Evolutionary conservation across 495 filamentous ascomycete species (phyloP), one percentile per base, ranked within the genome.

Genomic region (Podospora pseudoanserina): DNA sequence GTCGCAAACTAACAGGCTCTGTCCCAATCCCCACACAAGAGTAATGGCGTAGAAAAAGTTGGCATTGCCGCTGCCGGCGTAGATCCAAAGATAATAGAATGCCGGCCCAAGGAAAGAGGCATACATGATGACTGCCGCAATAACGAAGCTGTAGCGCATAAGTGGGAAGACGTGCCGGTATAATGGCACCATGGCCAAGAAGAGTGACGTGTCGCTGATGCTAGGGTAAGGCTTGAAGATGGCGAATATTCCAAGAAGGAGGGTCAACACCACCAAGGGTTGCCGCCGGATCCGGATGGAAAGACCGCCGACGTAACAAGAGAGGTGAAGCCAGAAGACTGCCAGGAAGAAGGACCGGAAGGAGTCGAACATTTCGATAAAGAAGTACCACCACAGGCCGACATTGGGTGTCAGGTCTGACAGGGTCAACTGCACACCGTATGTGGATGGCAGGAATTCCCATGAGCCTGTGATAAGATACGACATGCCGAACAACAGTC

Each of bases 11-110:
- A 89, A 73, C 32, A 97, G 75, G 1, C 92, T 93, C 54, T 93
- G 82, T 0, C 92, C 95, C 3, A 99, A 79, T 73, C 92, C 95
- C 95, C 95, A 99, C 18, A 98, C 95, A 0, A 99, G 85, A 4
- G 95, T 99, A 75, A 99, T 98, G 73, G 95, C 95, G 74, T 99
- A 99, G 81, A 98, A 99, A 81, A 99, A 99, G 77, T 99, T 99
- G 55, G 95, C 95, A 74, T 99, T 99, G 34, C 96, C 95, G 44
- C 92, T 96, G 54, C 95, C 95, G 20, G 95, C 96, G 75, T 99
- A 99, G 69, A 98, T 96, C 95, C 95, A 99, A 4, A 99, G 85
- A 77, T 99, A 88, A 74, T 98, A 97, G 79, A 99, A 99, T 0
- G 94, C 93, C 0, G 95, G 95, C 0, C 95, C 95, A 0, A 99